phyloP scores from a whole-genome alignment of 148 eudicot genomes.

The Cornus kousa region DNA sequence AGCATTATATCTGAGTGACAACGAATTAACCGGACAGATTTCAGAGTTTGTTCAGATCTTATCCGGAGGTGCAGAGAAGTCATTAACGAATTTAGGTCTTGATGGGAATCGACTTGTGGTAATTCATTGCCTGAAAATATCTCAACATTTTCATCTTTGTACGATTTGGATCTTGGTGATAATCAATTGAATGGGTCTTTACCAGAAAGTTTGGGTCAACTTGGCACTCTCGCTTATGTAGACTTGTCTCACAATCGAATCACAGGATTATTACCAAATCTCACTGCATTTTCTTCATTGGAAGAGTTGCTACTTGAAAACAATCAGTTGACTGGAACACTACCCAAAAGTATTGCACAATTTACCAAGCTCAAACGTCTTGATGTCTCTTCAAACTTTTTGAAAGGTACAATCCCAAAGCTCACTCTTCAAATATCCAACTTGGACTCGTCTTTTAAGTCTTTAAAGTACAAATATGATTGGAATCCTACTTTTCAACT shows the following conservation, averaged over 20 bases:
- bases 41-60: too few species aligned
- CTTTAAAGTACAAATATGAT: too few species aligned
- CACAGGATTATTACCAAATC: constrained; percentile 26
- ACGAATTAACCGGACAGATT: too few species aligned
- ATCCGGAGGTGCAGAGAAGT: too few species aligned
- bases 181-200: constrained; percentile 10
- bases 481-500: too few species aligned
- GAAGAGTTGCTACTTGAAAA: background rate
- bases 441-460: too few species aligned
- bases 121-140: constrained; percentile 15
- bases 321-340: constrained; percentile 19
- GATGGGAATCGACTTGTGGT: constrained; percentile 1
- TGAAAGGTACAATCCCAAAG: constrained; percentile 20
- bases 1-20: too few species aligned
- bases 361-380: constrained; percentile 24
- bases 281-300: constrained; percentile 17
- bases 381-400: constrained; percentile 19
- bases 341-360: constrained; percentile 15
- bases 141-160: constrained; percentile 1
- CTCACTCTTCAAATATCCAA: constrained; percentile 15
- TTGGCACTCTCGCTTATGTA: constrained; percentile 4
- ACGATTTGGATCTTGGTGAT: background rate
- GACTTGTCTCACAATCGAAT: constrained; percentile 8
- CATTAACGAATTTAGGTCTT: background rate
- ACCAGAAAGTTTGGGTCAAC: constrained; percentile 4